These are phyloP conservation scores for Podospora didyma DNA, from an alignment of 495 filamentous ascomycete genomes.

Conservation along the genomic window DNA sequence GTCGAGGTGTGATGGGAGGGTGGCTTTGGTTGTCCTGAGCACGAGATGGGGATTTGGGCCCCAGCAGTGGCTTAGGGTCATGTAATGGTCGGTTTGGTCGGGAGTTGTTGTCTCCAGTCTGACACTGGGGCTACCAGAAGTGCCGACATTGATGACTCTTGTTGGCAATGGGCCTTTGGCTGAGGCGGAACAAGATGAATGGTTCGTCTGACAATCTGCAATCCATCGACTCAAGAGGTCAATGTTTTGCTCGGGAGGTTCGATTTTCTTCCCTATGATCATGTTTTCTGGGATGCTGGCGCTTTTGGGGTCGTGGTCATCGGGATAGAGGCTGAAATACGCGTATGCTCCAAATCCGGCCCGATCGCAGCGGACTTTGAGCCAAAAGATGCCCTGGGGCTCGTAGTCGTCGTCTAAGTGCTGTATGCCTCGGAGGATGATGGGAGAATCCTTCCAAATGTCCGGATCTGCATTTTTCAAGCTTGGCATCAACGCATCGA, in stretches of 20 bases:
- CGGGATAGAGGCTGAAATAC: background rate
- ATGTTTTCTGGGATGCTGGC: background rate
- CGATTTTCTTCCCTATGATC: too few relatives aligned
- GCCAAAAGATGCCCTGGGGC: constrained; percentile 2
- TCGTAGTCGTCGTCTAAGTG: constrained; percentile 1
- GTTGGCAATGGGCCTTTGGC: too few relatives aligned
- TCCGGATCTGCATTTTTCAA: too few relatives aligned
- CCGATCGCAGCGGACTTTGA: background rate
- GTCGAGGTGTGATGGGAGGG: background rate
- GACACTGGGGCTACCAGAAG: too few relatives aligned
- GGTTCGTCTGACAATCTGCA: too few relatives aligned
- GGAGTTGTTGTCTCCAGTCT: too few relatives aligned
- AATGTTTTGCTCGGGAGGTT: too few relatives aligned
- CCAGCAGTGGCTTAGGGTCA: too few relatives aligned
- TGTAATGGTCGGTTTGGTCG: background rate
- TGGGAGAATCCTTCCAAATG: background rate
- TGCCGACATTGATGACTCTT: too few relatives aligned
- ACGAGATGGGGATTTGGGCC: background rate
- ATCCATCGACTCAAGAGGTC: too few relatives aligned
- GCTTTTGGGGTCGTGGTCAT: background rate
- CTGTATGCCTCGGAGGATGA: background rate
- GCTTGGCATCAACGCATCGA: background rate
- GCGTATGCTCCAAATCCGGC: background rate
- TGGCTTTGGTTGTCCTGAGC: background rate
- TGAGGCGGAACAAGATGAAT: too few relatives aligned